Base-by-base conservation (phyloP, 1,284 basidiomycete genomes). In the Phylloboletellus chloephorus region DNA sequence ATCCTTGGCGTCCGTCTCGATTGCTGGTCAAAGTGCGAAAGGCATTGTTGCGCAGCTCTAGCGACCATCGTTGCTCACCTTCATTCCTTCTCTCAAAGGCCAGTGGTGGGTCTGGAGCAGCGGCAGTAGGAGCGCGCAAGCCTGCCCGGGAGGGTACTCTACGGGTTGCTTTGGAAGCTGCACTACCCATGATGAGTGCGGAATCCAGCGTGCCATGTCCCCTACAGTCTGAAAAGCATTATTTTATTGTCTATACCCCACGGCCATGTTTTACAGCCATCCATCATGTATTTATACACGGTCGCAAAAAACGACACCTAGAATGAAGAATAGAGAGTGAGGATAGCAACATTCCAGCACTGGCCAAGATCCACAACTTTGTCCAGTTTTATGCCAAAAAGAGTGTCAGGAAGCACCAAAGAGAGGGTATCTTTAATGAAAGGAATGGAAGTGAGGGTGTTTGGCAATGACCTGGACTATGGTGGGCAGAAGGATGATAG, bases 1-100 rank as follows among this genome's bases (percentile, higher is more conserved):
- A 58, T 92, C 88, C 49, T 68, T 71, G 6, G 77, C 75, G 56
- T 92, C 88, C 47, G 61, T 64, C 45, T 78, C 67, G 49, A 90
- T 79, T 3, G 66, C 88, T 90, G 52, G 31, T 21, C 22, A 17
- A 38, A n/a, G n/a, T n/a, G n/a, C n/a, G n/a, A n/a, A n/a, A n/a
- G n/a, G n/a, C n/a, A n/a, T n/a, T n/a, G n/a, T n/a, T n/a, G n/a
- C n/a, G n/a, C n/a, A n/a, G n/a, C n/a, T n/a, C n/a, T n/a, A n/a
- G n/a, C n/a, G n/a, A n/a, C n/a, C n/a, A n/a, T n/a, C n/a, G 23
- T 10, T 35, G 40, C 46, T 39, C 49, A 76, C 79, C 73, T 65
- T 73, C 66, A 38, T 67, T 71, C 54, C 69, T 79, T 6, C 56
- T 68, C 52, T 80, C 78, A 51, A 72, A 79, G 5, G 74, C 79